These are phyloP conservation scores for Pseudoneurospora amorphoporcata DNA, from an alignment of 495 filamentous ascomycete species.

Conservation along the genomic window DNA sequence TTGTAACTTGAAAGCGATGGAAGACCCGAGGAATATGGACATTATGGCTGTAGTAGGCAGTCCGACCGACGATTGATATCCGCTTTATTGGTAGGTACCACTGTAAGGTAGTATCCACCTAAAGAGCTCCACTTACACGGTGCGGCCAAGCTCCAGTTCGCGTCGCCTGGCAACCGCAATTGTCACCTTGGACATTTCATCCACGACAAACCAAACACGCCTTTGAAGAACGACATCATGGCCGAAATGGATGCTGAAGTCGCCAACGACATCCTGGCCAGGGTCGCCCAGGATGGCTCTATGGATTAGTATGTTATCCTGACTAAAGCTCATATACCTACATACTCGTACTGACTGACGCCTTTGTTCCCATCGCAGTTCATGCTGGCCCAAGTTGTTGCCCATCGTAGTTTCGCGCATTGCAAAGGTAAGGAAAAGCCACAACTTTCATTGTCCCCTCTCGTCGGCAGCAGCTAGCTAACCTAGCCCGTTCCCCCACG, in stretches of 20 bases:
- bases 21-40: not conserved
- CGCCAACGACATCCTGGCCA: constrained; percentile 55
- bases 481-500: not conserved
- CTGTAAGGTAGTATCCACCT: not conserved
- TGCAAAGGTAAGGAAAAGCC: constrained; percentile 22
- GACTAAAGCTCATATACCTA: not conserved
- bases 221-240: constrained; percentile 15
- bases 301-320: constrained; percentile 53
- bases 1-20: not conserved
- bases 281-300: constrained; percentile 52
- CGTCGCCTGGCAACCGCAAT: not conserved
- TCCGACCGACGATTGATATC: not conserved
- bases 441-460: not conserved
- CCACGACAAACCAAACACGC: constrained; percentile 4
- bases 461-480: not conserved
- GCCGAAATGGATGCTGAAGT: constrained; percentile 33
- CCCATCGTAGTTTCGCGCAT: constrained; percentile 29
- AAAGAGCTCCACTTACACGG: not conserved
- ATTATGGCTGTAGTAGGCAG: not conserved
- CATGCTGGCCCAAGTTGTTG: constrained; percentile 30
- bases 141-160: not conserved
- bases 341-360: constrained; percentile 3
- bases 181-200: not conserved
- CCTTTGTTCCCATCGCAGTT: constrained; percentile 14
- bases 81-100: not conserved